Base-by-base conservation (phyloP, 2,329 filamentous ascomycete species). In the Aspergillus tamarii region DNA sequence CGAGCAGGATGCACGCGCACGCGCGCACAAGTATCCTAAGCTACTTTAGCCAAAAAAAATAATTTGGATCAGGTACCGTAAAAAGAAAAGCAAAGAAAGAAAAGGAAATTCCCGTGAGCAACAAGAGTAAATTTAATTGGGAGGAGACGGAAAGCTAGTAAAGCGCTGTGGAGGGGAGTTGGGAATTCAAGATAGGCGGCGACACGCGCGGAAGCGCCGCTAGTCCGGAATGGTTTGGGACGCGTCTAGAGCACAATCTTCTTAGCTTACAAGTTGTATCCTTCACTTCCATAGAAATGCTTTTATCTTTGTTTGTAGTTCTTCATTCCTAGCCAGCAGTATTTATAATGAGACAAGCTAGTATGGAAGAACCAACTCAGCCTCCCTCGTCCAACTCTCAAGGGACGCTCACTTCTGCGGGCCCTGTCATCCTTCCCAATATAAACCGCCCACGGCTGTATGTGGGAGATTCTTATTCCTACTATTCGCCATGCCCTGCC, bases 401-500 rank as follows among this genome's bases (percentile, higher is more conserved):
- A 7, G 73, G 79, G 56, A 78, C 81, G 55, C 71, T 74, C 21
- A 62, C 74, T n/a, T 65, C 71, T 26, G 65, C 75, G 43, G 71
- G 72, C 30, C 45, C 62, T 65, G 92, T 90, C 78, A 80, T 91
- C 66, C 90, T 91, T 16, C 91, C 91, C 8, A 93, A 90, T 19
- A 84, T 94, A 70, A 80, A 90, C 77, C 73, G 75, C 53, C 61
- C 79, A 21, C 75, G 80, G 45, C 84, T 93, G 65, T 80, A 91
- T 70, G 75, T 83, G 46, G 91, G 91, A 74, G 83, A 84, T 54
- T 89, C 90, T 46, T 93, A 92, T 80, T 84, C 86, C 12, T 86
- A 93, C 78, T 92, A 89, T 81, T 92, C 91, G 0, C 82, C 87
- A 19, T 83, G 92, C 1, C 92, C 91, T 1, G 74, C 85, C 0